Evolutionary conservation across 805 yeast species (phyloP), one percentile per base, ranked within the genome.

Genomic region (Ogataea zsoltii): DNA sequence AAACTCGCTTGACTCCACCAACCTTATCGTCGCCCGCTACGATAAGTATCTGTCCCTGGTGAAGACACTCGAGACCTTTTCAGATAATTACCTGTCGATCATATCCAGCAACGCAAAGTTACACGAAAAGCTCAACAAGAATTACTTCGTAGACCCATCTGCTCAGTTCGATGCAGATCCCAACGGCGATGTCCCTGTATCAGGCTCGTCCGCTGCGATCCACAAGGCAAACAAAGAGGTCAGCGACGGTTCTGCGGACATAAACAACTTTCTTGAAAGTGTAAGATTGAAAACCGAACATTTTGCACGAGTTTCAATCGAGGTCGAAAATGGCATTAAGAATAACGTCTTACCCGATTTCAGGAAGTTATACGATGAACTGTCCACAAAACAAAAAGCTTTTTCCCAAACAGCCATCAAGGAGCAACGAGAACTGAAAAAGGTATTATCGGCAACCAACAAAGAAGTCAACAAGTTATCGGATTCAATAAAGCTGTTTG

Each of bases 371-470:
- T 53, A 57, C 23, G 59, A 58, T 9, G 78, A 75, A 43, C 55
- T 78, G 36, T 65, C 64, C 18, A 60, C 69, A 50, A 77, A 73
- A 56, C 65, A 65, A 60, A 74, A 73, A 56, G 69, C 69, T 16
- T 68, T 76, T 48, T 49, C 56, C 29, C 48, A 51, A 15, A 57
- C 61, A 21, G 68, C 72, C 7, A 40, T 59, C 23, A 69, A 70
- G 53, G 69, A 75, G 3, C 65, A 65, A 47, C 71, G 68, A 52
- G 69, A 65, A 14, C 54, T 76, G 26, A 71, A 66, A 50, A 60
- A 58, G n/a, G 57, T 70, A 13, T 62, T 66, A 33, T 61, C 59
- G 25, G 42, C 54, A n/a, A 63, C 70, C 15, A 43, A 67, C 9
- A 69, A 70, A 37, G 66, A 49, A 17, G 19, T 59, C 3, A 36